A percentile compares a stretch with the other conserved stretches of the same genome.
These are phyloP conservation scores for Colletotrichum incanum DNA, from an alignment of 2,329 filamentous ascomycete species.

Conservation along the genomic window DNA sequence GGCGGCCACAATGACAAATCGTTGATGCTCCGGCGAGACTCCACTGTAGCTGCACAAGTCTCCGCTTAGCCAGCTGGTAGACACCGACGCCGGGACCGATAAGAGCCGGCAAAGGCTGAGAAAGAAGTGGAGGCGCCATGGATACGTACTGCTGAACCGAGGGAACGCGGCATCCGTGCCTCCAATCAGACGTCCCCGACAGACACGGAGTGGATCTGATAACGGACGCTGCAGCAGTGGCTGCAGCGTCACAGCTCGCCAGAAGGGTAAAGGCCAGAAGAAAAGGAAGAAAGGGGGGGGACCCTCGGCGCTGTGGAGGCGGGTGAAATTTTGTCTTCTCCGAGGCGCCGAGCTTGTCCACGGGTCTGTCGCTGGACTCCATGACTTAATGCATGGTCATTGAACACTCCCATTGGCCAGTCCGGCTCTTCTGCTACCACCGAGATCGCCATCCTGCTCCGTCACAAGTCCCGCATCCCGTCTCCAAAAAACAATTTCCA, in stretches of 20 bases:
- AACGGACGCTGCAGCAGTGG: not conserved
- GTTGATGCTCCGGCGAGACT: constrained; percentile 11
- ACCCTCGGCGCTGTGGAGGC: constrained; percentile 15
- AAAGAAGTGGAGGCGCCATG: not conserved
- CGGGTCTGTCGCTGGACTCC: constrained; percentile 28
- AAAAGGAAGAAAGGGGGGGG: not conserved
- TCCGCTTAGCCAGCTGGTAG: constrained; percentile 19
- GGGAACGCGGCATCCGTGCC: not conserved
- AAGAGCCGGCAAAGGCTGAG: not conserved
- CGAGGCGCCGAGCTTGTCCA: constrained; percentile 43
- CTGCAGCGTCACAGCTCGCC: constrained; percentile 2
- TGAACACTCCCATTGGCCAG: constrained; percentile 40
- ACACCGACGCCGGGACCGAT: not conserved
- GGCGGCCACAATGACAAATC: constrained; percentile 28
- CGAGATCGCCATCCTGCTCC: constrained; percentile 45
- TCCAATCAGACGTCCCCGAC: not conserved
- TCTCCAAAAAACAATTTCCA: constrained; percentile 24
- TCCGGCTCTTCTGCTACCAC: constrained; percentile 26
- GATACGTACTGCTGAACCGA: constrained; percentile 2
- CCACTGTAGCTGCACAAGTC: constrained; percentile 13
- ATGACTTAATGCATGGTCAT: constrained; percentile 43
- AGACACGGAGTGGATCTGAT: constrained; percentile 15
- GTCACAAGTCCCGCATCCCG: constrained; percentile 44
- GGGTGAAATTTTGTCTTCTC: constrained; percentile 41
- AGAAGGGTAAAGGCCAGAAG: not conserved